phyloP scores from a whole-genome alignment of 2,329 filamentous ascomycete species.

The Venturia aucupariae region DNA sequence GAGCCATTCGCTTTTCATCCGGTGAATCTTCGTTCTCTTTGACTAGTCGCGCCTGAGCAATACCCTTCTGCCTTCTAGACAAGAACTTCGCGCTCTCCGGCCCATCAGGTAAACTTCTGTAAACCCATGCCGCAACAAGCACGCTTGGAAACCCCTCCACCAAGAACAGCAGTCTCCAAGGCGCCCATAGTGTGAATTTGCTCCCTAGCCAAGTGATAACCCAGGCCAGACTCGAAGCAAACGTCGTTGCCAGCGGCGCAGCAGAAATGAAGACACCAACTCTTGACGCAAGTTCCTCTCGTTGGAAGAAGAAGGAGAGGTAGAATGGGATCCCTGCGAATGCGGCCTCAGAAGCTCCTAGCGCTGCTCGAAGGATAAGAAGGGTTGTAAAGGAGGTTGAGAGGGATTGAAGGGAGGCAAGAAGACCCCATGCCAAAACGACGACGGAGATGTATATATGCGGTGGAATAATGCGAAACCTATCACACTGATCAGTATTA shows the following conservation, averaged over 20 bases:
- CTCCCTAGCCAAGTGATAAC: slow-evolving; percentile 61
- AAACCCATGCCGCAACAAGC: slow-evolving; percentile 63
- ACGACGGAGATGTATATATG: slow-evolving; percentile 54
- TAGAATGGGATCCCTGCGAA: slow-evolving; percentile 57
- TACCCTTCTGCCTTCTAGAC: slow-evolving; percentile 40
- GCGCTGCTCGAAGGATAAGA: slow-evolving; percentile 50
- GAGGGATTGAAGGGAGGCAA: slow-evolving; percentile 60
- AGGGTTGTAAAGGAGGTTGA: slow-evolving; percentile 41
- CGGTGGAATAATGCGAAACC: slow-evolving; percentile 48
- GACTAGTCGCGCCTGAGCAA: slow-evolving; percentile 49
- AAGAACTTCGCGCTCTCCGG: slow-evolving; percentile 43
- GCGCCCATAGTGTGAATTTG: slow-evolving; percentile 54
- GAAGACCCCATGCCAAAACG: slow-evolving; percentile 70
- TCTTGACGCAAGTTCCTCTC: slow-evolving; percentile 69
- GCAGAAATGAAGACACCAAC: slow-evolving; percentile 82
- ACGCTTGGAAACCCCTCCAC: slow-evolving; percentile 79
- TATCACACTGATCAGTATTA: slow-evolving; percentile 16
- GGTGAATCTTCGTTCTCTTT: slow-evolving; percentile 22
- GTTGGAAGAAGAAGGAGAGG: slow-evolving; percentile 53
- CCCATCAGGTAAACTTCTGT: slow-evolving; percentile 65
- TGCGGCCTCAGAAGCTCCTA: slow-evolving; percentile 52
- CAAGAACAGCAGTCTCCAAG: slow-evolving; percentile 80
- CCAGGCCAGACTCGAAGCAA: slow-evolving; percentile 74
- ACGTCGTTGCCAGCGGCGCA: slow-evolving; percentile 51
- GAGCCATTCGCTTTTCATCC: slow-evolving; percentile 15